These are phyloP conservation scores for Apophysomyces trapeziformis DNA, from an alignment of 371 early-diverging fungal species.

Conservation along the genomic window DNA sequence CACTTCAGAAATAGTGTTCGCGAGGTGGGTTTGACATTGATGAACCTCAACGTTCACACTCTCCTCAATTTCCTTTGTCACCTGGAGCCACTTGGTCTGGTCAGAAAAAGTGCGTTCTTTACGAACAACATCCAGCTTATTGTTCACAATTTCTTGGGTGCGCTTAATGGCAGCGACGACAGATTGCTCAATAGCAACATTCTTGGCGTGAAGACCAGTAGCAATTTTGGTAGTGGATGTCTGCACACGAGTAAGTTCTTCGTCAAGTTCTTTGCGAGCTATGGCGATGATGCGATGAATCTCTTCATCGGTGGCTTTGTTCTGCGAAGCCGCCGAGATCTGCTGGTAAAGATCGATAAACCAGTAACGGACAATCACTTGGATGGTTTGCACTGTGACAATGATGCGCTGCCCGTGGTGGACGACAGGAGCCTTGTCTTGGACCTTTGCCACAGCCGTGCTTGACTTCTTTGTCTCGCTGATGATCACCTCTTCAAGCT, in stretches of 20 bases:
- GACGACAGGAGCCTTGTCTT: neutral
- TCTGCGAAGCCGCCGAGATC: constrained; percentile 18
- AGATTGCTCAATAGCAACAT: constrained; percentile 13
- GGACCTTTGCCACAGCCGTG: neutral
- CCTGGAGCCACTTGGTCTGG: constrained; percentile 27
- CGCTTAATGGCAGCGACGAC: constrained; percentile 34
- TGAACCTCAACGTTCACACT: constrained; percentile 27
- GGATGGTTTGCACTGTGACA: constrained; percentile 21
- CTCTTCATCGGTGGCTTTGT: constrained; percentile 21
- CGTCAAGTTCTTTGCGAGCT: neutral
- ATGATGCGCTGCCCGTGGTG: constrained; percentile 14
- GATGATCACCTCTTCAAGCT: constrained; percentile 14
- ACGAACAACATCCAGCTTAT: constrained; percentile 24
- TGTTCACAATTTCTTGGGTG: constrained; percentile 23
- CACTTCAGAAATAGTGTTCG: neutral
- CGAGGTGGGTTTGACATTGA: constrained; percentile 23
- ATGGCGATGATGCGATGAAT: constrained; percentile 16
- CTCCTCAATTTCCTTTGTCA: constrained; percentile 31
- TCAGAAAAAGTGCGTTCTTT: constrained; percentile 22
- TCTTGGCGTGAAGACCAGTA: constrained; percentile 13
- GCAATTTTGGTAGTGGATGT: constrained; percentile 20
- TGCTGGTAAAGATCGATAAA: constrained; percentile 20
- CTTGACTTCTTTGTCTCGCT: constrained; percentile 10
- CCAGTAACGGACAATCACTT: constrained; percentile 30
- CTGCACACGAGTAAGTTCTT: constrained; percentile 15